Evolutionary conservation across 2,329 filamentous ascomycete species (phyloP).

Genomic region (Pseudopyrenochaeta lycopersici): DNA sequence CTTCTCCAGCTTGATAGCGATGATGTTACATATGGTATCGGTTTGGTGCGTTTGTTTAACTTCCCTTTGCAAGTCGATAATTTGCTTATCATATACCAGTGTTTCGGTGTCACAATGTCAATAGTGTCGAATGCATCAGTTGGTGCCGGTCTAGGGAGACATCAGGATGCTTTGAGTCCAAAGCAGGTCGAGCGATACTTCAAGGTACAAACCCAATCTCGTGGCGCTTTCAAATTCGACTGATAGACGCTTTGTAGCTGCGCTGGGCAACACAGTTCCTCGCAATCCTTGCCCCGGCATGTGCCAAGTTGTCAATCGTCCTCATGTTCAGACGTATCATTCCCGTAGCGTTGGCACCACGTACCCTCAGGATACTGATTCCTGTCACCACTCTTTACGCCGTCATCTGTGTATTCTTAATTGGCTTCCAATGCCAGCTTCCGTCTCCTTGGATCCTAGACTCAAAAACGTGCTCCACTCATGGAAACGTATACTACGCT

Average conservation of each 20-base stretch:
- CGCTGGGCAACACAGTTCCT: slow-evolving; percentile 12
- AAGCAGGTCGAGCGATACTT: slow-evolving; percentile 12
- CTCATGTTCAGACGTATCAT: slow-evolving; percentile 17
- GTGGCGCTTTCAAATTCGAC: background rate
- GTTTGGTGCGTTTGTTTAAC: no score
- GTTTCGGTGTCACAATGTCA: no score
- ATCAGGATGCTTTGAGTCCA: slow-evolving; percentile 4
- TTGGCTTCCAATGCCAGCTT: slow-evolving; percentile 28
- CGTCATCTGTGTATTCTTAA: slow-evolving; percentile 10
- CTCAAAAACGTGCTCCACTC: slow-evolving; percentile 15
- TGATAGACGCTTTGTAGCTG: slow-evolving; percentile 1
- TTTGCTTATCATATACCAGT: no score
- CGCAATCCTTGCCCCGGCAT: slow-evolving; percentile 10
- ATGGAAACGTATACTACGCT: slow-evolving; percentile 24
- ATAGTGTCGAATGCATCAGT: no score
- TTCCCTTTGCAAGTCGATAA: no score
- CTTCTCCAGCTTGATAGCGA: no score
- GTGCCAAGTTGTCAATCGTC: slow-evolving; percentile 12
- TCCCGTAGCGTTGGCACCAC: slow-evolving; percentile 5
- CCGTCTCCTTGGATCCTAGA: slow-evolving; percentile 22
- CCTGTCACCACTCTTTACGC: slow-evolving; percentile 12
- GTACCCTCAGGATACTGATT: slow-evolving; percentile 7
- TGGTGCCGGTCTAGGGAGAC: slow-evolving; percentile 3
- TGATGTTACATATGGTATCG: no score
- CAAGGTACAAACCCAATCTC: slow-evolving; percentile 8